Evolutionary conservation across 108 stramenopile species (phyloP), one percentile per base, ranked within the genome.

Genomic region (Parmales sp.): DNA sequence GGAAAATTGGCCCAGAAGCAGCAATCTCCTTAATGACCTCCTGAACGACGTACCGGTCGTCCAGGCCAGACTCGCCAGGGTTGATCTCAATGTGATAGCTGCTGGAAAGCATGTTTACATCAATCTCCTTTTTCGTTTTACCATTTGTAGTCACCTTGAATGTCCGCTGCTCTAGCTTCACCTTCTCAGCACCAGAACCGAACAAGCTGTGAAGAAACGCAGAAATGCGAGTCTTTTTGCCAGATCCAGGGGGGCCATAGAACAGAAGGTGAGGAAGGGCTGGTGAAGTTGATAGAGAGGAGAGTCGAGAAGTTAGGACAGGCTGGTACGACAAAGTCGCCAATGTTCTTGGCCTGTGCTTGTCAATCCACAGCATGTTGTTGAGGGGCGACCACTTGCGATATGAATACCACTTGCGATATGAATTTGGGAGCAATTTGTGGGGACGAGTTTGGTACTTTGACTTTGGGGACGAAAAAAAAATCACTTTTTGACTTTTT

Each of bases 21-120:
- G 98, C 98, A 66, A 97, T 96, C 77, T 99, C 95, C 76, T 99
- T 99, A 81, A 99, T 95, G 72, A 97, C 92, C 69, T 96, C 95
- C 71, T 97, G 95, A 18, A 98, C 88, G 63, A 96, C 93, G 66
- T 75, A 93, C n/a, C 95, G 89, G 82, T 99, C 98, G 72, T 92
- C 86, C 67, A 80, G 78, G 5, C 98, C 98, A 19, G 93, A 95
- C 73, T 99, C 98, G 25, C 87, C 88, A 22, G 98, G 95, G 48
- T 85, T 89, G 72, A 97, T 84, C 76, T 99, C 98, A 44, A 97
- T 90, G 78, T 99, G 98, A 72, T 92, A 92, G 69, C 86, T 87
- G 77, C 82, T 83, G 22, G 89, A 86, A 8, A 99, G 81, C 83
- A 93, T 92, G 67, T 94, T 94, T 25, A 99, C 80, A 70, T 99